Base-by-base conservation (phyloP, 306 rosid genomes). In the Acacia crassicarpa region DNA sequence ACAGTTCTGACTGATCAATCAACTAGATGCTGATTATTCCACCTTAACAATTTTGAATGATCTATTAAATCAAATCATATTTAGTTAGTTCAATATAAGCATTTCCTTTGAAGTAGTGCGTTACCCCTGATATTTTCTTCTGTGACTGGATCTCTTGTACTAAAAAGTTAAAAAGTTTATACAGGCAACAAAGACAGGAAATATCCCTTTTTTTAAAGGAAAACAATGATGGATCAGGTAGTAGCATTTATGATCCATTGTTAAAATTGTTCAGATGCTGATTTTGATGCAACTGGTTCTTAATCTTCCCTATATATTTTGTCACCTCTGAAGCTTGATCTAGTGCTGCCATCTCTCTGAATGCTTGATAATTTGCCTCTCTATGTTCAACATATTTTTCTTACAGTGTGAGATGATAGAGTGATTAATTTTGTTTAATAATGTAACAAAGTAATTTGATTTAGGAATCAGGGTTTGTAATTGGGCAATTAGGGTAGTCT, bases 301-400 rank as follows among this genome's bases (percentile, higher is more conserved):
- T 68, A 58, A 23, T 53, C 49, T 65, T 78, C 16, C 81, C 11
- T 66, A 77, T 74, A 46, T 77, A 72, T 54, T 10, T 56, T 63
- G 53, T 17, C 30, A 66, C 23, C 40, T 75, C 76, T 84, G 76
- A 75, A 61, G 66, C 61, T 78, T 70, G 79, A 53, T 78, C 79
- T 63, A 67, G 70, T 83, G 71, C 77, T 80, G 79, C 61, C 49
- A 83, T 80, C 56, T 80, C 23, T 87, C 51, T 46, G 74, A 73
- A 23, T n/a, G 75, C 54, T 74, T 81, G 51, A 27, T 81, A 33
- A 48, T 9, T 56, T 33, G 77, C 40, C 11, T 81, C 54, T 38
- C 32, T 20, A 67, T 58, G 49, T 22, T 41, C 16, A 40, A 40
- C 23, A 19, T 19, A 38, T 41, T 68, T 19, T 68, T 41, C 23